phyloP scores from a whole-genome alignment of 768 basidiomycete genomes.

The Phylloporus sp. region DNA sequence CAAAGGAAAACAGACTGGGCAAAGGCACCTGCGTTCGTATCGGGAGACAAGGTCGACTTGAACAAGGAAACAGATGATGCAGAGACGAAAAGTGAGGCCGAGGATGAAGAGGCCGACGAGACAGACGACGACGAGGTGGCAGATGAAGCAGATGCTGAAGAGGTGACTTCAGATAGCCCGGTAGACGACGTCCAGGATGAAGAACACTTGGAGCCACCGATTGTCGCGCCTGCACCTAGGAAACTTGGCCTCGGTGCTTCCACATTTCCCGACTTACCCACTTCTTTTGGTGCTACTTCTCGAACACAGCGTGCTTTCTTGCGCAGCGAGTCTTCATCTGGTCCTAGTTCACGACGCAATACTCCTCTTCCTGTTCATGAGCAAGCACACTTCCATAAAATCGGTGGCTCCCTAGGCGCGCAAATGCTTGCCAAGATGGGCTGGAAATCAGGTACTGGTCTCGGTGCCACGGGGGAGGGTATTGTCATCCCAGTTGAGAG shows the following conservation, averaged over 20 bases:
- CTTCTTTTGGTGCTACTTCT: conserved; percentile 37
- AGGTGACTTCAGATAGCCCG: conserved; percentile 30
- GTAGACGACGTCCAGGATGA: conserved; percentile 36
- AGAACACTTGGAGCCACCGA: conserved; percentile 24
- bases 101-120: conserved; percentile 34
- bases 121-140: conserved; percentile 33
- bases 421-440: conserved; percentile 94
- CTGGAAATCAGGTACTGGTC: conserved; percentile 80
- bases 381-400: conserved; percentile 75
- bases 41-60: conserved; percentile 43
- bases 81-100: conserved; percentile 33
- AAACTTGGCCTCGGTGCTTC: conserved; percentile 24
- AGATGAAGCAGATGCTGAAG: conserved; percentile 38
- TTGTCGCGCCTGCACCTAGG: conserved; percentile 22
- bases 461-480: conserved; percentile 72
- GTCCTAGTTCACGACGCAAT: conserved; percentile 38
- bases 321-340: conserved; percentile 45
- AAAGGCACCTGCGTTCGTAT: conserved; percentile 73
- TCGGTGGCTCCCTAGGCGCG: conserved; percentile 77
- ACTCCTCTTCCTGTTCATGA: conserved; percentile 62
- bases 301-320: conserved; percentile 50
- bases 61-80: conserved; percentile 42
- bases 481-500: conserved; percentile 86
- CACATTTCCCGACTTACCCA: conserved; percentile 28
- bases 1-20: conserved; percentile 61